Conservation (phyloP, 2,329 filamentous ascomycete species). For the Aspergillus ustus region DNA sequence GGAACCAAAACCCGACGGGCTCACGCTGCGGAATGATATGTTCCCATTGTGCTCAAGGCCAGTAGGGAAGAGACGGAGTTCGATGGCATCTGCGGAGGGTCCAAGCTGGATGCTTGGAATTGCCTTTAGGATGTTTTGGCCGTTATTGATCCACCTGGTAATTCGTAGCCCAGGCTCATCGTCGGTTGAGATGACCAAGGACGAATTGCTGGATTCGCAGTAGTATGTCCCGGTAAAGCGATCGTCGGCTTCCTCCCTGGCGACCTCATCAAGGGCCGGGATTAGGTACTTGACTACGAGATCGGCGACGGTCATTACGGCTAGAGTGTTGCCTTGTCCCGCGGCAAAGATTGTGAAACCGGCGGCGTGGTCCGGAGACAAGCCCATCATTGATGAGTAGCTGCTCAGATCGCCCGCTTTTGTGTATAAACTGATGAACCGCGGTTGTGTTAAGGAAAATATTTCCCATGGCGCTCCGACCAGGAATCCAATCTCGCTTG, state of each 20-base stretch:
- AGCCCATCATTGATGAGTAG: slow-evolving; percentile 30
- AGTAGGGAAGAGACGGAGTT: slow-evolving; percentile 31
- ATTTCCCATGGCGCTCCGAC: slow-evolving; percentile 55
- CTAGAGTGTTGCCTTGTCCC: slow-evolving; percentile 16
- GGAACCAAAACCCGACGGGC: neutral
- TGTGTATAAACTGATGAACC: slow-evolving; percentile 29
- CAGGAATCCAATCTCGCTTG: slow-evolving; percentile 43
- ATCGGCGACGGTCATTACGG: slow-evolving; percentile 20
- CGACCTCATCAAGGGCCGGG: slow-evolving; percentile 27
- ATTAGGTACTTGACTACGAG: slow-evolving; percentile 23
- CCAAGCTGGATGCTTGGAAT: slow-evolving; percentile 15
- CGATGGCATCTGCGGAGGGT: slow-evolving; percentile 12
- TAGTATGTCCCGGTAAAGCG: slow-evolving; percentile 28
- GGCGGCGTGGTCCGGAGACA: slow-evolving; percentile 32
- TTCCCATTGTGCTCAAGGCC: slow-evolving; percentile 21
- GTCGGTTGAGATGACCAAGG: slow-evolving; percentile 28
- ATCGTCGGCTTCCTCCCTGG: slow-evolving; percentile 25
- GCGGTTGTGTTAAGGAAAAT: slow-evolving; percentile 20
- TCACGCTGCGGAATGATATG: slow-evolving; percentile 27
- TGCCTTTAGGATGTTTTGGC: slow-evolving; percentile 24
- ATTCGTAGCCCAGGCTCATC: slow-evolving; percentile 25
- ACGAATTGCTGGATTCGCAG: slow-evolving; percentile 15
- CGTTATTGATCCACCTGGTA: slow-evolving; percentile 27
- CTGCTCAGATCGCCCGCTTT: slow-evolving; percentile 32
- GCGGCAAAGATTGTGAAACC: slow-evolving; percentile 32